phyloP scores from a whole-genome alignment of 2,329 filamentous ascomycete species.

The Plectosphaerella sp. region DNA sequence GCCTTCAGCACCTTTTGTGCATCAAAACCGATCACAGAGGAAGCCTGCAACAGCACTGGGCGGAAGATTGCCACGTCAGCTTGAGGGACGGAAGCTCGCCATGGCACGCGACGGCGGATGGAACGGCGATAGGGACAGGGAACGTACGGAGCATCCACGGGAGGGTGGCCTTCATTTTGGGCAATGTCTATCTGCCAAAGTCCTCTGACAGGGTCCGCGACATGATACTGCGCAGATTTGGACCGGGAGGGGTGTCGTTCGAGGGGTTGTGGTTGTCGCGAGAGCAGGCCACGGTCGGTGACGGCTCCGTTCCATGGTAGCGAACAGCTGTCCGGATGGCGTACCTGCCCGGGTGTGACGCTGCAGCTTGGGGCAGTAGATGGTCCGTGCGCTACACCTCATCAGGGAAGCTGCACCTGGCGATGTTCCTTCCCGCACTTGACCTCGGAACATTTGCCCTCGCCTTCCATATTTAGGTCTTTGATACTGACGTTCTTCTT shows the following conservation, averaged over 20 bases:
- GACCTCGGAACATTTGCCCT: too few relatives aligned
- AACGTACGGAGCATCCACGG: conserved; percentile 38
- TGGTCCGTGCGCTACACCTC: too few relatives aligned
- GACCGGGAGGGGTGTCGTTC: not conserved
- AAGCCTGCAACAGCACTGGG: conserved; percentile 43
- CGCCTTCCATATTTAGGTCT: too few relatives aligned
- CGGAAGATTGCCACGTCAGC: conserved; percentile 6
- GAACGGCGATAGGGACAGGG: not conserved
- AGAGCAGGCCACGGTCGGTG: too few relatives aligned
- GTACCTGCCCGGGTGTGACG: too few relatives aligned
- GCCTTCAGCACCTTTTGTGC: conserved; percentile 30
- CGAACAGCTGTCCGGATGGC: too few relatives aligned
- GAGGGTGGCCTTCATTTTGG: conserved; percentile 34
- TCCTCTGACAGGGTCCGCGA: conserved; percentile 8
- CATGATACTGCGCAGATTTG: conserved; percentile 8
- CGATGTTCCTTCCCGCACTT: too few relatives aligned
- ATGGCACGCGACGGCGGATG: not conserved
- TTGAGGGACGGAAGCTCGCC: not conserved
- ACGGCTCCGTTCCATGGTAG: too few relatives aligned
- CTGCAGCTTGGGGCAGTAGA: too few relatives aligned
- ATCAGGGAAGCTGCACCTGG: too few relatives aligned
- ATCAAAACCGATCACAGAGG: conserved; percentile 30
- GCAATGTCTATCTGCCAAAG: conserved; percentile 27
- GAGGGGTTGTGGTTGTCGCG: not conserved
- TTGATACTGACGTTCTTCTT: too few relatives aligned